A percentile compares a stretch with the other conserved stretches of the same genome.
Evolutionary conservation across 768 basidiomycete genomes (phyloP).

Genomic region (Russula virescens): DNA sequence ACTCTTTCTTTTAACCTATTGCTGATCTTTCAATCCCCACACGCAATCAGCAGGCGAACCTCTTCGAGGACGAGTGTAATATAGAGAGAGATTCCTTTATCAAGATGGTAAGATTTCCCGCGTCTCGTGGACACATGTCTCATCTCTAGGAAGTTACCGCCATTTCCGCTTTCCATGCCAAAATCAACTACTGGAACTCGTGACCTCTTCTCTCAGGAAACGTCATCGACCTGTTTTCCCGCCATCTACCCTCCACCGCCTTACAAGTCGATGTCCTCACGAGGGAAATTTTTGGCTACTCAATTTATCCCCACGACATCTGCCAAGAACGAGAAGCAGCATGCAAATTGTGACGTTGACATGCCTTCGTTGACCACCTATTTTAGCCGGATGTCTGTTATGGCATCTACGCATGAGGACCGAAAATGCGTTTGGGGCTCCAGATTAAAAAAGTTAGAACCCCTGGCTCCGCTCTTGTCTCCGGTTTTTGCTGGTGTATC

Average conservation of each 20-base stretch:
- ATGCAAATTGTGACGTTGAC: background rate
- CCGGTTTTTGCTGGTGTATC: background rate
- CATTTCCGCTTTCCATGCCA: too few relatives aligned
- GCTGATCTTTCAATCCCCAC: background rate
- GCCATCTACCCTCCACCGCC: conserved; percentile 1
- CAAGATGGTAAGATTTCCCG: background rate
- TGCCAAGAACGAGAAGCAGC: too few relatives aligned
- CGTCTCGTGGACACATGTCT: background rate
- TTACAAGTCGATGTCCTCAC: background rate
- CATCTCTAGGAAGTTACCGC: background rate
- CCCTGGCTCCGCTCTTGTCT: background rate
- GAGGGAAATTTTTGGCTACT: background rate
- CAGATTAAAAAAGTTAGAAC: background rate
- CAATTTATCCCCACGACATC: background rate
- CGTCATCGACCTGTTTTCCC: conserved; percentile 6
- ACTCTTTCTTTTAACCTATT: background rate
- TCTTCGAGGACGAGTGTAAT: background rate
- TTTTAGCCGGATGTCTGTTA: conserved; percentile 1
- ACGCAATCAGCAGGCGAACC: too few relatives aligned
- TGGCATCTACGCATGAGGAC: too few relatives aligned
- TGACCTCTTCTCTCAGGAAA: background rate
- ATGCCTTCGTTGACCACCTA: background rate
- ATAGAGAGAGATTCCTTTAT: background rate
- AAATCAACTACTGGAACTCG: too few relatives aligned
- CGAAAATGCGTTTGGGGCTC: background rate